phyloP scores from a whole-genome alignment of 345 rosid genomes.

The Syzygium aromaticum region DNA sequence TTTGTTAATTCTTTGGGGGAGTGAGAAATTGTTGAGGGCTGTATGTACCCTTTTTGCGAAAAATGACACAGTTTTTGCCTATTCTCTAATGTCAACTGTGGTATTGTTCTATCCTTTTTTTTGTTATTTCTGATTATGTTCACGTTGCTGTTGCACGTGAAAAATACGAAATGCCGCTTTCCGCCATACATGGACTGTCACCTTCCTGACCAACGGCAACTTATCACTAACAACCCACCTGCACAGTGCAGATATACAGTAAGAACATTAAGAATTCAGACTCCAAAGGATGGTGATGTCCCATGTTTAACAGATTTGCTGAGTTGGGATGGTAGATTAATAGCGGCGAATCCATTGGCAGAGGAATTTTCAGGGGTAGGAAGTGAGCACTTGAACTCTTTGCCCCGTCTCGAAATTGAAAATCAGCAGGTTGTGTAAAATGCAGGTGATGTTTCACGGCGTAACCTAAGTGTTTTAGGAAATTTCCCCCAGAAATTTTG shows the following conservation, averaged over 20 bases:
- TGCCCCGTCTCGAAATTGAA: background rate
- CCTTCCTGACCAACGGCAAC: background rate
- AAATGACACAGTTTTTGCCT: background rate
- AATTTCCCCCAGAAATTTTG: background rate
- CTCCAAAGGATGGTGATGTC: background rate
- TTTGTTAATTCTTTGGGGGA: background rate
- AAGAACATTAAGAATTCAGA: background rate
- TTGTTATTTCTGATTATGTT: background rate
- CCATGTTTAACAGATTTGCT: background rate
- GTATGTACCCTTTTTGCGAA: background rate
- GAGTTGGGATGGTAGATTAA: background rate
- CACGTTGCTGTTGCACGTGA: background rate
- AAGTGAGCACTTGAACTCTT: background rate
- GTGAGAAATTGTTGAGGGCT: background rate
- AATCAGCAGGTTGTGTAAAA: background rate
- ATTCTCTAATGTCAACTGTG: background rate
- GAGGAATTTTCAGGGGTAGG: background rate
- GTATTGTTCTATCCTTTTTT: background rate
- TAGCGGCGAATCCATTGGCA: background rate
- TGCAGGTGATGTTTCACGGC: background rate
- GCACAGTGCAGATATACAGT: background rate
- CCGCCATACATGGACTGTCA: background rate
- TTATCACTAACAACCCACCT: background rate
- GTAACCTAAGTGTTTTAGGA: background rate
- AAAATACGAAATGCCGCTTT: background rate